Conservation (phyloP, 495 filamentous ascomycete genomes). For the Penicillium atrosanguineum region DNA sequence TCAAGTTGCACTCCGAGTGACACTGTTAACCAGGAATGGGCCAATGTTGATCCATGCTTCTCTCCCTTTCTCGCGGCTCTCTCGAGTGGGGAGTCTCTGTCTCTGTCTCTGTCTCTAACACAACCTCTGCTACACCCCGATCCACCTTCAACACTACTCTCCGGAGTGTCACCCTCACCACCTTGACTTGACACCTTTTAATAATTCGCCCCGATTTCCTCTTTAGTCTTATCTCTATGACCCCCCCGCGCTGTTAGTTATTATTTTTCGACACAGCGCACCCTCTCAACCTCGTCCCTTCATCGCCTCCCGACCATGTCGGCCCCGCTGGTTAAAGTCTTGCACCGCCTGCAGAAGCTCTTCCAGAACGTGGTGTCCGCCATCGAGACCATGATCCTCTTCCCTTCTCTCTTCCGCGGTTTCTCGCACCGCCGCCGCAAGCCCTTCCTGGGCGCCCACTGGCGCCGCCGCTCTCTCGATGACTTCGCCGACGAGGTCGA, state of each 20-base stretch:
- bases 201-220: constrained; percentile 10
- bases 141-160: constrained; percentile 28
- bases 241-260: constrained; percentile 2
- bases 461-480: constrained; percentile 47
- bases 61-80: not conserved
- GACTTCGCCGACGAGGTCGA: constrained; percentile 51
- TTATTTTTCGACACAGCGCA: not conserved
- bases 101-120: constrained; percentile 1
- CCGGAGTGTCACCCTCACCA: constrained; percentile 26
- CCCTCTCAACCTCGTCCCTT: not conserved
- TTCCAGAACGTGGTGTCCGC: constrained; percentile 53
- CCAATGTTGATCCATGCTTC: constrained; percentile 42
- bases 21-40: constrained; percentile 32
- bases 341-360: constrained; percentile 51
- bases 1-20: constrained; percentile 28
- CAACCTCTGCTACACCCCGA: constrained; percentile 25
- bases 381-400: constrained; percentile 50
- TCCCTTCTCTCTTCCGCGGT: constrained; percentile 49
- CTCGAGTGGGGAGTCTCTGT: constrained; percentile 11
- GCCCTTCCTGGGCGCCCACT: constrained; percentile 36
- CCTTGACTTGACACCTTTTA: constrained; percentile 6
- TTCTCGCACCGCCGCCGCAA: constrained; percentile 34
- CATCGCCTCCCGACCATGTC: constrained; percentile 31
- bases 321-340: constrained; percentile 41
- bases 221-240: constrained; percentile 16